phyloP scores from a whole-genome alignment of 805 yeast species.

The Wickerhamomyces queroliae region DNA sequence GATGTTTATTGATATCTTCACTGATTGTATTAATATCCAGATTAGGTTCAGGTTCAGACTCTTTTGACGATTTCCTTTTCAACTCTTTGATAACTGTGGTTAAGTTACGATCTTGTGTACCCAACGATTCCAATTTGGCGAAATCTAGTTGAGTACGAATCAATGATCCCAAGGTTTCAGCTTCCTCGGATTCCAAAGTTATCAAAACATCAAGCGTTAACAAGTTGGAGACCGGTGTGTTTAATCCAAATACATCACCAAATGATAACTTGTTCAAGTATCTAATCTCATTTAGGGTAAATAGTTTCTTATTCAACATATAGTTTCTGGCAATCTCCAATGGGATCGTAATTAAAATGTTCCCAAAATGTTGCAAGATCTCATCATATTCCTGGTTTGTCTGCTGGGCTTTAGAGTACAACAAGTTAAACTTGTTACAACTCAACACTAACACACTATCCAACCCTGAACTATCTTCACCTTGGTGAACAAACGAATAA shows the following conservation, averaged over 20 bases:
- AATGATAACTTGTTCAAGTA: conserved; percentile 12
- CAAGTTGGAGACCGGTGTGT: conserved; percentile 11
- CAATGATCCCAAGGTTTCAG: conserved; percentile 11
- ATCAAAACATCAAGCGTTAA: conserved; percentile 13
- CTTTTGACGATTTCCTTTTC: conserved; percentile 1
- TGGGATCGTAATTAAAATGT: conserved; percentile 19
- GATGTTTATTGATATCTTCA: background rate
- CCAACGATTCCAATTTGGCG: conserved; percentile 3
- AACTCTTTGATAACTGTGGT: conserved; percentile 5
- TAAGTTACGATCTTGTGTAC: conserved; percentile 13
- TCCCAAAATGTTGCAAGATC: conserved; percentile 21
- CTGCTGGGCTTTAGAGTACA: conserved; percentile 9
- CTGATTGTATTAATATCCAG: background rate
- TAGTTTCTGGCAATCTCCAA: conserved; percentile 17
- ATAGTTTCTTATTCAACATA: conserved; percentile 21
- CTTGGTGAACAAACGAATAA: conserved; percentile 19
- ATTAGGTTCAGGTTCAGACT: background rate
- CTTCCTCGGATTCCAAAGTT: conserved; percentile 30
- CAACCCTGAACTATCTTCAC: conserved; percentile 17
- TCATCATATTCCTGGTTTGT: conserved; percentile 17
- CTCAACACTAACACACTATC: conserved; percentile 23
- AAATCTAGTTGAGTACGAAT: conserved; percentile 11
- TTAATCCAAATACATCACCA: background rate
- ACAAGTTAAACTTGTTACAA: conserved; percentile 21
- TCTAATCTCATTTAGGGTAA: conserved; percentile 15